Evolutionary conservation across 1,284 basidiomycete species (phyloP), one percentile per base, ranked within the genome.

Genomic region (Ceratorhiza oryzae-sativae): DNA sequence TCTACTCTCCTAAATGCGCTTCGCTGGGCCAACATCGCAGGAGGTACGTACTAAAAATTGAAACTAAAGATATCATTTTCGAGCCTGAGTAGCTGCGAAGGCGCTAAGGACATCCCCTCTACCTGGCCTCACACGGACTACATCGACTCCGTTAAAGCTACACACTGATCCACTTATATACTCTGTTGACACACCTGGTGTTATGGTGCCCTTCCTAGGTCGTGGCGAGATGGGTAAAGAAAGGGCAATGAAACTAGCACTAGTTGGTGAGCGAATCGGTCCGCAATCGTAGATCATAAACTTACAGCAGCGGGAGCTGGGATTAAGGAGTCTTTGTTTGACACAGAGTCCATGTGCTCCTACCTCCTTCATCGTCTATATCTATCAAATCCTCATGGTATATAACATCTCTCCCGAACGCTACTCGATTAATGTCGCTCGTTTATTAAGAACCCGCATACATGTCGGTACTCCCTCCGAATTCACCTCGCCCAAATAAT

Each of bases 151-250:
- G 34, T 84, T 96, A 56, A 93, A 93, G 80, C 84, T 97, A 58
- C 90, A 89, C 39, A 80, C 89, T 70, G 85, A 90, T 75, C 96
- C 91, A 2, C 84, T 90, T 4, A 90, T 98, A 18, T 98, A 99
- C 81, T 93, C 97, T 2, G 96, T 92, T 79, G 97, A 99, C 82
- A 92, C 94, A 4, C 97, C 97, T 0, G 97, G 97, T 0, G 93
- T 98, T 46, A 98, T 99, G 96, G 84, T 98, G 39, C 95, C 96
- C 3, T 98, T 92, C 81, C 86, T 98, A n/a, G 97, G 97, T 0
- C 87, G 85, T 71, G 95, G 95, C 0, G 84, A 87, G 58, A 83
- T 84, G 73, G 97, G 95, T 27, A 90, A 94, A 55, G 97, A 99
- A 80, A 86, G 93, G 74, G 97, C 94, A 3, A 85, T 98, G 71